Conservation (phyloP, 257 asterid species). For the Coffea canephora region DNA sequence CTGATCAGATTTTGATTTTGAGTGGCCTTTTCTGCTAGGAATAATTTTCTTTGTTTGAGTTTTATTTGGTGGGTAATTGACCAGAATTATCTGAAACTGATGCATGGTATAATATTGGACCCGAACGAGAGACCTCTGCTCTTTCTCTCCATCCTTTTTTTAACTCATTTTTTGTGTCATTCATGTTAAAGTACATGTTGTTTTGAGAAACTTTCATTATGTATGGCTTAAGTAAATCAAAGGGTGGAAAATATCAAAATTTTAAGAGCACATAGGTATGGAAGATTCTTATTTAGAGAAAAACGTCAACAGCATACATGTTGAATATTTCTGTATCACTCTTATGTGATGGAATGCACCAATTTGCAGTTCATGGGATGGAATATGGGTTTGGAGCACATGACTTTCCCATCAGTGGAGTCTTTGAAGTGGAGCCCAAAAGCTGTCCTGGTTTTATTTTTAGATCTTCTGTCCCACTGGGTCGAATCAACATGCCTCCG, state of each 20-base stretch:
- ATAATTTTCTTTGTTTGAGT: not conserved
- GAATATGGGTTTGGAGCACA: constrained; percentile 59
- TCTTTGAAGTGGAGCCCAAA: constrained; percentile 58
- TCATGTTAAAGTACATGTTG: not conserved
- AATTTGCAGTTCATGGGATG: constrained; percentile 44
- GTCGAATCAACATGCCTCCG: constrained; percentile 32
- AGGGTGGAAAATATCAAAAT: not conserved
- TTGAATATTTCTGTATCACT: not conserved
- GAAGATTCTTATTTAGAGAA: not conserved
- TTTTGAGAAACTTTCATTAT: no score
- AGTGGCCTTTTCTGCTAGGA: not conserved
- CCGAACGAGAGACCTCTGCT: not conserved
- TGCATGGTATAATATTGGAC: not conserved
- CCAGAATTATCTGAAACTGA: no score
- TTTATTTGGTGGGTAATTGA: not conserved
- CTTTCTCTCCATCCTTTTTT: not conserved
- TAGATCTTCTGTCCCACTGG: constrained; percentile 46
- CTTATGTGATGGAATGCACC: not conserved
- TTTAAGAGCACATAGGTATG: not conserved
- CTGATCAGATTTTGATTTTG: not conserved
- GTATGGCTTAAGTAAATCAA: no score
- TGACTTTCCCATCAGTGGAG: constrained; percentile 54
- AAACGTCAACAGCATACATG: not conserved
- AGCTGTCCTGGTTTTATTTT: constrained; percentile 50
- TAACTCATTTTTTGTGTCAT: not conserved